Evolutionary conservation across 805 yeast genomes (phyloP).

Genomic region (Metschnikowia drakensbergensis): DNA sequence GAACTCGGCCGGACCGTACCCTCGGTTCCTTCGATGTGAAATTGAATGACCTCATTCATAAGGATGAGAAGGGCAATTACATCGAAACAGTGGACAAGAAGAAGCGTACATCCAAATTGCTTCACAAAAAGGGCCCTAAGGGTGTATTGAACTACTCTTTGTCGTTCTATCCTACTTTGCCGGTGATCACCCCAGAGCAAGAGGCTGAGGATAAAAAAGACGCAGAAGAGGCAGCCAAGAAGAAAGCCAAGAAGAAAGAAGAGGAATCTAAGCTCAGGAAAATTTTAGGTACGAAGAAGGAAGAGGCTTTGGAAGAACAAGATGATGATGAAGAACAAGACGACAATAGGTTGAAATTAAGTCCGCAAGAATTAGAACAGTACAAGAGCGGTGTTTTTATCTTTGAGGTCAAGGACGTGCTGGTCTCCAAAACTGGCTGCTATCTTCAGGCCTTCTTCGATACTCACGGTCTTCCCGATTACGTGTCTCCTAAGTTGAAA

Average conservation of each 20-base stretch:
- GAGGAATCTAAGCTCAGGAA: slow-evolving; percentile 17
- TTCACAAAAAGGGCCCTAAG: slow-evolving; percentile 75
- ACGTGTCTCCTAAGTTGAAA: slow-evolving; percentile 51
- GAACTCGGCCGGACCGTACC: slow-evolving; percentile 73
- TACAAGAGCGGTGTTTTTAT: slow-evolving; percentile 76
- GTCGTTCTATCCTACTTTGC: slow-evolving; percentile 79
- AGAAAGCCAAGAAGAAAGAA: slow-evolving; percentile 26
- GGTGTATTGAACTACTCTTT: slow-evolving; percentile 72
- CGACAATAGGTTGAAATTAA: slow-evolving; percentile 42
- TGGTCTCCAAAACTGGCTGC: slow-evolving; percentile 49
- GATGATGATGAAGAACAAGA: slow-evolving; percentile 29
- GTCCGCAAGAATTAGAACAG: slow-evolving; percentile 53
- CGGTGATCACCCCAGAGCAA: slow-evolving; percentile 76
- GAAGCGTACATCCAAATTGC: slow-evolving; percentile 57
- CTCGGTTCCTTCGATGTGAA: slow-evolving; percentile 78
- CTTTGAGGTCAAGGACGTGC: slow-evolving; percentile 59
- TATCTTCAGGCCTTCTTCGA: slow-evolving; percentile 78
- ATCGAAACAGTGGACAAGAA: slow-evolving; percentile 55
- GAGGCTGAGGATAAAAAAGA: slow-evolving; percentile 41
- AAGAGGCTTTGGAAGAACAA: slow-evolving; percentile 33
- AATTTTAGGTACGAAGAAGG: slow-evolving; percentile 17
- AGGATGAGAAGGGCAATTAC: slow-evolving; percentile 60
- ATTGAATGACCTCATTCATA: slow-evolving; percentile 62
- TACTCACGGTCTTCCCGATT: slow-evolving; percentile 63
- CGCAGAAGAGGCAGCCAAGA: slow-evolving; percentile 24